Conservation (phyloP, 768 basidiomycete genomes). For the Boletus sp. region DNA sequence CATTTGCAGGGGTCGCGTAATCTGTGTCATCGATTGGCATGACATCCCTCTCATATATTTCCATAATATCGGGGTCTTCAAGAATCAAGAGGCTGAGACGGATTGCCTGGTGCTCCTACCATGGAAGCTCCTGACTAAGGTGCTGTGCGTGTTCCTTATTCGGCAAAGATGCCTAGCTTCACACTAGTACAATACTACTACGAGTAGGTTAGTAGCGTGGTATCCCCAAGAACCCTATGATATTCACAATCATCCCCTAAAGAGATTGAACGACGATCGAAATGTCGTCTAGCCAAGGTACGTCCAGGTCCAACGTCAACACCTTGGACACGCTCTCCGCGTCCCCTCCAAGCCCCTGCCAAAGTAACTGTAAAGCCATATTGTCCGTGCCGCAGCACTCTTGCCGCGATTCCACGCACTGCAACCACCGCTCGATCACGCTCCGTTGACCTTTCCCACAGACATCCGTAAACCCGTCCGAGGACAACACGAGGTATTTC, state of each 20-base stretch:
- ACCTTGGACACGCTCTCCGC: constrained; percentile 50
- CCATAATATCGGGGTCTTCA: constrained; percentile 34
- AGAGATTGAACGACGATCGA: constrained; percentile 61
- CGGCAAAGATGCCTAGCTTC: background rate
- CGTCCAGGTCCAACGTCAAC: constrained; percentile 61
- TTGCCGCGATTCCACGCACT: constrained; percentile 35
- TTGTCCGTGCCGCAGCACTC: constrained; percentile 31
- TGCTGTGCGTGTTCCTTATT: background rate
- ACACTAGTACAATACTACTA: constrained; percentile 1
- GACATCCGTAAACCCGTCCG: constrained; percentile 64
- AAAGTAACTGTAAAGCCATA: constrained; percentile 56
- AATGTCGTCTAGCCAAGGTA: constrained; percentile 67
- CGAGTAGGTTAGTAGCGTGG: constrained; percentile 2
- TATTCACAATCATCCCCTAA: constrained; percentile 19
- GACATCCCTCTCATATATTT: constrained; percentile 6
- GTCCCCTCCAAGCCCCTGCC: constrained; percentile 58
- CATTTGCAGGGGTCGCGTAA: constrained; percentile 20
- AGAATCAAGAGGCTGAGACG: background rate
- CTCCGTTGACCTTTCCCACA: constrained; percentile 48
- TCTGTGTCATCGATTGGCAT: constrained; percentile 12
- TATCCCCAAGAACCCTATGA: background rate
- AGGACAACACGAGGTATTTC: constrained; percentile 60
- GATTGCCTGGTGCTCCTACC: background rate
- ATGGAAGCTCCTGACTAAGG: constrained; percentile 9
- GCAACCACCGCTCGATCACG: constrained; percentile 53